Base-by-base conservation (phyloP, 2,329 filamentous ascomycete genomes). In the Pseudogymnoascus sp. region DNA sequence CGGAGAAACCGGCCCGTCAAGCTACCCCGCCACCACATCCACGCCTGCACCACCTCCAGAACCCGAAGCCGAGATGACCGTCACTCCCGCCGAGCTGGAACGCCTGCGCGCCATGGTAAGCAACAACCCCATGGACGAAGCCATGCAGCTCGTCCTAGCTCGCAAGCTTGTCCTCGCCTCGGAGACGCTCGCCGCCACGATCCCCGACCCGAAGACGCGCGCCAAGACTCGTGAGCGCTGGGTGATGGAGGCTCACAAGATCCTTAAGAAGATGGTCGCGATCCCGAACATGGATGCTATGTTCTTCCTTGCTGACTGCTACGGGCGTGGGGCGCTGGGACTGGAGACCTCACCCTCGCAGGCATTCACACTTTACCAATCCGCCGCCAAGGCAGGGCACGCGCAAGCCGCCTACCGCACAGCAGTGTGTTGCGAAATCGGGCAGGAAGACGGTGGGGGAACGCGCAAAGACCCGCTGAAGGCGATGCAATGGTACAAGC, bases 401-500 rank as follows among this genome's bases (percentile, higher is more conserved):
- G 83, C 90, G 1, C 87, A 89, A 62, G 90, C 91, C 29, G 95
- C 95, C 0, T 99, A 97, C 74, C 86, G 95, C 62, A 96, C 95
- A 26, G 95, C 95, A 0, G 93, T 99, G 0, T 99, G 95, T 78
- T 97, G 95, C 72, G 95, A 99, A 74, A 91, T 99, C 70, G 95
- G 95, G 3, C 86, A 92, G 63, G 93, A 97, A 72, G 93, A 96
- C 70, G 93, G 93, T 31, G 95, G 95, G 61, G 95, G 95, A 24
- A 97, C 95, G 0, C 86, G 91, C 64, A 90, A 89, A 70, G 95
- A 99, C 72, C 91, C 91, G 0, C 77, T 93, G 68, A 97, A 97
- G 76, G 93, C 95, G 1, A 93, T 97, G 19, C 93, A 97, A 74
- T 99, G 95, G 95, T 99, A 99, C 76, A 92, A 93, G 74, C 89